These are phyloP conservation scores for Dissophora ornata DNA, from an alignment of 192 early-diverging fungal genomes.

Conservation along the genomic window DNA sequence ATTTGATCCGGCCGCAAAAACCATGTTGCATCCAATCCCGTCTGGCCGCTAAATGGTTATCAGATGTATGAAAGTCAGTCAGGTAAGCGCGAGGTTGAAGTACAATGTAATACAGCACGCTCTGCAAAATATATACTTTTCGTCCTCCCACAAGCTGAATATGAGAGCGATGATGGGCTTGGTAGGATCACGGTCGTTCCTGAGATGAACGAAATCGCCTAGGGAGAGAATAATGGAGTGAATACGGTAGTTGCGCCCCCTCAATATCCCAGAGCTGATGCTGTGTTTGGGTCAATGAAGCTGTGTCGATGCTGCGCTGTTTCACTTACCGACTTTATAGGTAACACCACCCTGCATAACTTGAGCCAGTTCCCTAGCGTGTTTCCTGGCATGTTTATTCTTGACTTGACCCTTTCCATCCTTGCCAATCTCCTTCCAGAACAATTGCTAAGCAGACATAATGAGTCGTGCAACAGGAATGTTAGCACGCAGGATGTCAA, in stretches of 20 bases:
- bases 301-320: too few species aligned
- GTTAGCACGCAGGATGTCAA: too few species aligned
- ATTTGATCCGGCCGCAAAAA: conserved; percentile 77
- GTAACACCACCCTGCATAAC: conserved; percentile 13
- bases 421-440: conserved; percentile 54
- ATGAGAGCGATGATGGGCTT: conserved; percentile 75
- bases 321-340: conserved; percentile 40
- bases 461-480: too few species aligned
- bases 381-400: conserved; percentile 32
- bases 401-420: conserved; percentile 17
- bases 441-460: conserved; percentile 38
- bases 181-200: conserved; percentile 62
- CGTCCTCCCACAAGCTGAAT: conserved; percentile 60
- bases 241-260: too few species aligned
- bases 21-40: conserved; percentile 66
- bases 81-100: too few species aligned
- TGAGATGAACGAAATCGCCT: conserved; percentile 76
- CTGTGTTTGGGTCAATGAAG: too few species aligned
- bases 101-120: too few species aligned
- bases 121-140: conserved; percentile 51
- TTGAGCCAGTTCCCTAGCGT: conserved; percentile 24
- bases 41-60: conserved; percentile 32
- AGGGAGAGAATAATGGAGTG: not conserved
- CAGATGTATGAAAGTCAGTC: too few species aligned
- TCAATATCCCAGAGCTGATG: too few species aligned